Base-by-base conservation (phyloP, 2,329 filamentous ascomycete species). In the Rosellinia necatrix region DNA sequence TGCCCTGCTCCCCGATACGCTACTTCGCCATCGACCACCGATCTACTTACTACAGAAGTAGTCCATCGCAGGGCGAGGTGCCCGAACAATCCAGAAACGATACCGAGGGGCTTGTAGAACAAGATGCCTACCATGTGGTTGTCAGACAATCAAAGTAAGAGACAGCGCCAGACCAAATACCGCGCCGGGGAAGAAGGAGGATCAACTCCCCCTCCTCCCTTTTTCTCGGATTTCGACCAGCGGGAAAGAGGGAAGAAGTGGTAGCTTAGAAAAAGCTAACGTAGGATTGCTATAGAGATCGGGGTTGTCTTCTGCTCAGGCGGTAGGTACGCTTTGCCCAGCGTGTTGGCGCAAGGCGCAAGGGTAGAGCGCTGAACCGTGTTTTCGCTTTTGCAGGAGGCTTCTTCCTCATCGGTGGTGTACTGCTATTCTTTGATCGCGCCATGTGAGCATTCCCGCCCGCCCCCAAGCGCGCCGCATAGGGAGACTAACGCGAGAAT, bases 251-350 rank as follows among this genome's bases (percentile, higher is more conserved):
- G n/a, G n/a, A n/a, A n/a, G n/a, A n/a, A n/a, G n/a, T n/a, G n/a
- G n/a, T n/a, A n/a, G n/a, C n/a, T n/a, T n/a, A n/a, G 2, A 17
- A 10, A 30, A 3, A 37, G 51, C 60, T 63, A 12, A 58, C 51
- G 30, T 9, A 7, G 27, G 19, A 4, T 22, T 21, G 4, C 17
- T 46, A 17, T 70, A 97, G 94, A 99, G 76, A 89, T 97, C 70
- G 94, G 94, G 67, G 92, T 97, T 61, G 91, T 92, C 72, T 99
- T 99, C 81, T 97, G 94, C 83, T 94, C 91, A 71, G 93, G 92
- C 70, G 93, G 92, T 96, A 88, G 66, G 90, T 88, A 65, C 64
- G 61, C 64, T 50, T 56, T 41, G 15, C 42, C 47, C 51, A 32
- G 44, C 42, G 65, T 62, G 63, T 65, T 43, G 34, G 49, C 38